Percentiles rank a stretch among this genome's conserved stretches.
Evolutionary conservation across 2,329 filamentous ascomycete species (phyloP).

Genomic region (Pseudogymnoascus sp.): DNA sequence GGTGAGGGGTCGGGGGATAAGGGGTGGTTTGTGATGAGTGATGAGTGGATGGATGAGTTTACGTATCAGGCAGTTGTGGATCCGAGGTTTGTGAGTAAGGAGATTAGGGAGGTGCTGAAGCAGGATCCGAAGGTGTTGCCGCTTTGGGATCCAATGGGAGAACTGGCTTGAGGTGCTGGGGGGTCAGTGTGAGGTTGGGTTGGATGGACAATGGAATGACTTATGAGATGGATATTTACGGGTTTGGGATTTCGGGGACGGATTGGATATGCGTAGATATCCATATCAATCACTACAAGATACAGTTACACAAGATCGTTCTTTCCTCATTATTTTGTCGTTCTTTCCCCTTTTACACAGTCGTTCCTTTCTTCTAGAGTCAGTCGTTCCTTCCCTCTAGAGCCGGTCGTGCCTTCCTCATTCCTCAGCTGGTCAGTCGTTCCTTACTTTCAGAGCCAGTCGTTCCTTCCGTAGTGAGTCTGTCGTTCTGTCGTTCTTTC

Average conservation of each 20-base stretch:
- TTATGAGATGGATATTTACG: neutral
- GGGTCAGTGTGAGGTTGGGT: neutral
- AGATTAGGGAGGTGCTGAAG: constrained; percentile 60
- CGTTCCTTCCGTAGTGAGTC: too few relatives aligned
- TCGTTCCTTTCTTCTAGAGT: too few relatives aligned
- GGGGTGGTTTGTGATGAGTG: constrained; percentile 85
- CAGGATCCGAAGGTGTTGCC: constrained; percentile 63
- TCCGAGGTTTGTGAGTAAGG: constrained; percentile 53
- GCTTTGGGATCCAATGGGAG: constrained; percentile 74
- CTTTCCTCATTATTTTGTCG: too few relatives aligned
- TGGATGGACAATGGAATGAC: neutral
- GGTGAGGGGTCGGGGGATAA: constrained; percentile 59
- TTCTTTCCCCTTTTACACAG: too few relatives aligned
- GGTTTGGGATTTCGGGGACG: neutral
- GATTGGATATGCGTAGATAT: neutral
- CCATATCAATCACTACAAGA: neutral
- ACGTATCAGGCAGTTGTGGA: constrained; percentile 82
- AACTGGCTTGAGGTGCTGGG: constrained; percentile 45
- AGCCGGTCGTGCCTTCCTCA: too few relatives aligned
- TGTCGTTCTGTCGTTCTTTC: too few relatives aligned
- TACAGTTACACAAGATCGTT: too few relatives aligned
- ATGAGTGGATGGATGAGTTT: constrained; percentile 72
- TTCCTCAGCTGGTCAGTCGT: too few relatives aligned
- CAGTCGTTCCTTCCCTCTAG: too few relatives aligned
- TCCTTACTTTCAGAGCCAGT: too few relatives aligned